Conservation (phyloP, 1,139 yeast species). For the Hyphopichia burtonii region DNA sequence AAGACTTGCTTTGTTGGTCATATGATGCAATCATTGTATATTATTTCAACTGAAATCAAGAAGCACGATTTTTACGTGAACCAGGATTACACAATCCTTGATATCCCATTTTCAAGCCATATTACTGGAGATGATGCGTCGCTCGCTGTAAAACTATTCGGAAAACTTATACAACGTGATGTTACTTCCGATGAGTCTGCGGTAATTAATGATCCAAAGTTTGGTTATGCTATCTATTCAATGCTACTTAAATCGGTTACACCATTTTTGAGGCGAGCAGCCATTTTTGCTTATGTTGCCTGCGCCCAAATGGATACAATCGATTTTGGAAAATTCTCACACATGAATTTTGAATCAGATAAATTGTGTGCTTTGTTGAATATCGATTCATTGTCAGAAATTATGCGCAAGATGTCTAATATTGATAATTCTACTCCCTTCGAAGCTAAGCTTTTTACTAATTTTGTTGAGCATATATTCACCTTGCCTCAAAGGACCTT, state of each 20-base stretch:
- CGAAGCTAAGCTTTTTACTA: conserved; percentile 12
- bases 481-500: conserved; percentile 3
- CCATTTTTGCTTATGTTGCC: conserved; percentile 56
- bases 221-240: conserved; percentile 47
- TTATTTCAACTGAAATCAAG: conserved; percentile 23
- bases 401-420: conserved; percentile 9
- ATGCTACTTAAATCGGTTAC: conserved; percentile 57
- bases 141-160: conserved; percentile 16
- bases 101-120: conserved; percentile 31
- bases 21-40: conserved; percentile 31
- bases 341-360: conserved; percentile 52
- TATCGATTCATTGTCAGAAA: conserved; percentile 38
- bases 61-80: conserved; percentile 22
- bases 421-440: conserved; percentile 12
- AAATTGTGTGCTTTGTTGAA: conserved; percentile 53
- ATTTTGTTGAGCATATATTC: conserved; percentile 15
- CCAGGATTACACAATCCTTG: conserved; percentile 26
- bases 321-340: conserved; percentile 16
- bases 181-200: conserved; percentile 10
- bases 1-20: conserved; percentile 41
- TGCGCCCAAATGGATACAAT: conserved; percentile 55
- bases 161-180: conserved; percentile 9
- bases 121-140: conserved; percentile 18
- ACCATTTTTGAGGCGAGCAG: conserved; percentile 67
- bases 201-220: conserved; percentile 15